These are phyloP conservation scores for Ophiosphaerella herpotricha DNA, from an alignment of 2,329 filamentous ascomycete species.

Conservation along the genomic window DNA sequence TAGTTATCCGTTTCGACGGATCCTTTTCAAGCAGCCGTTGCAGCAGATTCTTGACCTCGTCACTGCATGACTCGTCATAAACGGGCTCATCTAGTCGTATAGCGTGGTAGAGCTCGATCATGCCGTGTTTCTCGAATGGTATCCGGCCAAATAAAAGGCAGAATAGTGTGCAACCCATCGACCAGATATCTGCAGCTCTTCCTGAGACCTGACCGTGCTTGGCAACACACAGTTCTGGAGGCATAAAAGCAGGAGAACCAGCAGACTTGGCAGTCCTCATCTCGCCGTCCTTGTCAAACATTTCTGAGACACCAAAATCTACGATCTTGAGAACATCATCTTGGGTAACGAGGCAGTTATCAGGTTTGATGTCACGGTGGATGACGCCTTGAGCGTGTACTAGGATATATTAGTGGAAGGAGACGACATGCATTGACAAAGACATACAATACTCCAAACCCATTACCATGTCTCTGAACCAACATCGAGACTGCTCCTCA, in stretches of 20 bases:
- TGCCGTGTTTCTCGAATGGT: conserved; percentile 78
- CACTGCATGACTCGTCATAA: conserved; percentile 67
- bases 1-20: conserved; percentile 78
- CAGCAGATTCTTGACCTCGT: conserved; percentile 76
- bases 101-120: conserved; percentile 86
- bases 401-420: conserved; percentile 43
- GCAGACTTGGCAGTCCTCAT: conserved; percentile 95
- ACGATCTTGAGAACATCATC: conserved; percentile 96
- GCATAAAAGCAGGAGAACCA: conserved; percentile 91
- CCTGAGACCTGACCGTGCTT: conserved; percentile 88
- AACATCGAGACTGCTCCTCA: conserved; percentile 80
- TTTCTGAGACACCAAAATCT: conserved; percentile 98
- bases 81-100: conserved; percentile 73
- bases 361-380: conserved; percentile 96
- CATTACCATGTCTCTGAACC: conserved; percentile 93
- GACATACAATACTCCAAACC: conserved; percentile 87
- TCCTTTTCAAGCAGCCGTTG: conserved; percentile 79
- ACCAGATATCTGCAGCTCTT: conserved; percentile 93
- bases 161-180: conserved; percentile 94
- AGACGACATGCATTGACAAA: neutral
- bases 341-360: conserved; percentile 87
- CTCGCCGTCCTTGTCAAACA: conserved; percentile 85
- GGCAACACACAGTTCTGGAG: conserved; percentile 86
- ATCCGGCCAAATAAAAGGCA: conserved; percentile 88
- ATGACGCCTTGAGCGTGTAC: conserved; percentile 94